Evolutionary conservation across 177 flowering plant genomes (phyloP), one percentile per base, ranked within the genome.

Genomic region (Vitis hybrid): DNA sequence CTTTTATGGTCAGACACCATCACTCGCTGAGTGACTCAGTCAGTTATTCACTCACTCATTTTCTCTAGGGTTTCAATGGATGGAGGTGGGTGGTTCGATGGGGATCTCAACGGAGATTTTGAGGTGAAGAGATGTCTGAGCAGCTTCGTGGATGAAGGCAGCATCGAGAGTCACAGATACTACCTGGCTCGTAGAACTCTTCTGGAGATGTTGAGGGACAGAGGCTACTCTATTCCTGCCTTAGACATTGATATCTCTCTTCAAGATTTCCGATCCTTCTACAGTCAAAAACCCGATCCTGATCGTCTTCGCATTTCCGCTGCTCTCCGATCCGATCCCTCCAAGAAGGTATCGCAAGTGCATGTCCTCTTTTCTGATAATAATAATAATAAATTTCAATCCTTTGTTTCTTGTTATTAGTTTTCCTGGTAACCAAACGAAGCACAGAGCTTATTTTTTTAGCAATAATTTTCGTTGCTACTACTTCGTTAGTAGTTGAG

Each of bases 151-250:
- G 98, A 93, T 74, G 57, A 76, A 3, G 97, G 93, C 1, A 85
- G 83, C 71, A 53, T 62, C 2, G 98, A 86, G 75, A 86, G 89
- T 71, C 93, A 87, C 80, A 62, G 91, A n/a, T 89, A 83, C 86
- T 93, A 72, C 75, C 75, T 89, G 21, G 75, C 95, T 5, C 80
- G 96, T 1, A 75, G 86, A 57, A 93, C 97, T 0, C 66, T 76
- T n/a, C 73, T 93, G 50, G 92, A 93, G 81, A 93, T 93, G 97
- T 83, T 93, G 11, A 80, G 70, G 6, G 98, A 93, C 80, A 74
- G 98, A 60, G 94, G 96, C 67, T 93, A 81, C 73, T 59, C 71
- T 29, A 80, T 89, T 3, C 75, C 93, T 21, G 33, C 50, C 62
- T 62, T 83, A 15, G 96, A 93, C 10, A 79, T 92, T 76, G 66